Conservation (phyloP, 176 grass and related monocot species). For the Oryza brachyantha region DNA sequence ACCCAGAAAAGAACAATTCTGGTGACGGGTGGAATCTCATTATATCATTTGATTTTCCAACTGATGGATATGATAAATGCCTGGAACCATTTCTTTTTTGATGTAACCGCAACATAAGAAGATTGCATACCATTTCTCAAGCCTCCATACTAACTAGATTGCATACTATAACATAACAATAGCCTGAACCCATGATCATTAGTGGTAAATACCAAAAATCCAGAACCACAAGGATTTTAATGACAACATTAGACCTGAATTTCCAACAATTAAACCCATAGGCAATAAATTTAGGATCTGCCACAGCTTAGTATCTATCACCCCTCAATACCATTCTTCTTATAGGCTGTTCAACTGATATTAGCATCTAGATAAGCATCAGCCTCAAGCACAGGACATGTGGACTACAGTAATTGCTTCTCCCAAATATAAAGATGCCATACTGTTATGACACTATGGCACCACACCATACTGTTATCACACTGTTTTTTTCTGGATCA, state of each 20-base stretch:
- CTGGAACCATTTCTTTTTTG: neutral
- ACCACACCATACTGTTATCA: neutral
- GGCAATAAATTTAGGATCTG: conserved; percentile 8
- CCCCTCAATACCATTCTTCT: neutral
- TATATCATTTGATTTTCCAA: neutral
- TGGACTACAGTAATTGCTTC: neutral
- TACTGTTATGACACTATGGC: too few relatives aligned
- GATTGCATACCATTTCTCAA: too few relatives aligned
- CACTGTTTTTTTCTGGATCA: neutral
- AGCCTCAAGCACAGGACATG: conserved; percentile 15
- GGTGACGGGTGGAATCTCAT: neutral
- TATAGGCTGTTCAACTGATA: neutral
- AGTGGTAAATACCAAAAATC: neutral
- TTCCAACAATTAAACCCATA: neutral
- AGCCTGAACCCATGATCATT: neutral
- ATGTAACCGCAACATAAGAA: neutral
- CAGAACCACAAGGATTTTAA: neutral
- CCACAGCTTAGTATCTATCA: conserved; percentile 8
- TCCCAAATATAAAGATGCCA: too few relatives aligned
- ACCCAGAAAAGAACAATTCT: neutral
- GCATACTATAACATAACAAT: neutral
- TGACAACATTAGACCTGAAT: neutral
- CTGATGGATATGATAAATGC: neutral
- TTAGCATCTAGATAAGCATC: conserved; percentile 7
- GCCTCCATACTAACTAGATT: neutral